Evolutionary conservation across 768 basidiomycete species (phyloP).

Genomic region (Pleurotus citrinopileatus): DNA sequence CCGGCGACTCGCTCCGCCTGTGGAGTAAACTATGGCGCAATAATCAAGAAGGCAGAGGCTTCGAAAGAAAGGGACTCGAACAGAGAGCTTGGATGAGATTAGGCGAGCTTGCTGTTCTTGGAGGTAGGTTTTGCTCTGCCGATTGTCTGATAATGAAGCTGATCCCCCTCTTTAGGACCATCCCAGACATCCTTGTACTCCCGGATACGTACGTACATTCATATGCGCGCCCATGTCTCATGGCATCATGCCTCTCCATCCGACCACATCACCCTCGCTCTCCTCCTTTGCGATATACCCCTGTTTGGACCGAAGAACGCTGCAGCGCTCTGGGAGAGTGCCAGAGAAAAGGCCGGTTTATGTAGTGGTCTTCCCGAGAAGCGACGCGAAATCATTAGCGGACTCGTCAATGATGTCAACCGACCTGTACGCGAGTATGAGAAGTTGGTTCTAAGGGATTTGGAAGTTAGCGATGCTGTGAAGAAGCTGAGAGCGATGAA

Average conservation of each 20-base stretch:
- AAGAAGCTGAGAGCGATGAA: conserved; percentile 27
- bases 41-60: conserved; percentile 18
- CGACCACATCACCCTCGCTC: conserved; percentile 56
- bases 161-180: conserved; percentile 15
- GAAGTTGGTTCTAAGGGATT: conserved; percentile 47
- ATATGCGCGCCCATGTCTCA: conserved; percentile 41
- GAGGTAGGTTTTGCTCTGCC: conserved; percentile 10
- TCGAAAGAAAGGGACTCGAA: conserved; percentile 40
- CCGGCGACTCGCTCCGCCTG: conserved; percentile 14
- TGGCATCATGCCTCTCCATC: conserved; percentile 36
- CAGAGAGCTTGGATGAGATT: conserved; percentile 49
- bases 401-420: conserved; percentile 17
- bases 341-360: conserved; percentile 12
- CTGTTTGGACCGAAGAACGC: conserved; percentile 10
- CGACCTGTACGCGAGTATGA: conserved; percentile 41
- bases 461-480: conserved; percentile 54
- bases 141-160: not conserved
- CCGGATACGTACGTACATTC: conserved; percentile 54
- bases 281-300: conserved; percentile 39
- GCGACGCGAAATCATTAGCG: conserved; percentile 23
- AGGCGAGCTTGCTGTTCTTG: conserved; percentile 37
- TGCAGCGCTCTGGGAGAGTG: conserved; percentile 13
- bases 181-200: conserved; percentile 29
- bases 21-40: conserved; percentile 14
- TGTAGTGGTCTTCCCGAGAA: conserved; percentile 10